Conservation (phyloP, 306 rosid species). For the Dalbergia cochinchinensis region DNA sequence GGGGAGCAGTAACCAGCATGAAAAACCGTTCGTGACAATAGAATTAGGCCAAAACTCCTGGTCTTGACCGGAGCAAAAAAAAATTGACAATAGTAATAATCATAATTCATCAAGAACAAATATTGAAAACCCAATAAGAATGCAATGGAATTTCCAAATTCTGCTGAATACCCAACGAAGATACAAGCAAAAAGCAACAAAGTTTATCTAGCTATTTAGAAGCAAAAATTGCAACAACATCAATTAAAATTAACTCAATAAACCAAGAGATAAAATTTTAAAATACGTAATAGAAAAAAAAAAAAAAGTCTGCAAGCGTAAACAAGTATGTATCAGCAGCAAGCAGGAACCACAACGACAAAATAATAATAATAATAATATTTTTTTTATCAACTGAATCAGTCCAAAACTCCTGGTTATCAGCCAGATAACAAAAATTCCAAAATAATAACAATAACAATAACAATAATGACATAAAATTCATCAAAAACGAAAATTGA, state of each 20-base stretch:
- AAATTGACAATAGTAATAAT: neutral
- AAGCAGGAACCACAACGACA: neutral
- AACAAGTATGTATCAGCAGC: neutral
- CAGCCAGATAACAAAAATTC: neutral
- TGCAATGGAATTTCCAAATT: neutral
- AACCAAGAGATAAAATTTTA: neutral
- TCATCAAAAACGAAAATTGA: neutral
- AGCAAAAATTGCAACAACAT: conserved; percentile 37
- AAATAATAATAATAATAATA: too few species aligned
- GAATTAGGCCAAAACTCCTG: neutral
- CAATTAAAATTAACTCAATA: conserved; percentile 31
- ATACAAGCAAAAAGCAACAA: neutral
- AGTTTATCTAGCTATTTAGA: conserved; percentile 71
- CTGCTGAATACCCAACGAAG: conserved; percentile 24
- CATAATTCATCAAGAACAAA: neutral
- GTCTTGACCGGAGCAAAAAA: neutral
- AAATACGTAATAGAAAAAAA: neutral
- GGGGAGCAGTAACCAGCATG: neutral
- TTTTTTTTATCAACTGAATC: neutral
- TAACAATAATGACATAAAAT: neutral
- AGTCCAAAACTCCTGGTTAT: neutral
- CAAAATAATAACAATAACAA: neutral
- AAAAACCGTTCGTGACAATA: neutral
- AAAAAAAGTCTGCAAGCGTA: neutral
- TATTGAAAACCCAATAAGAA: neutral